These are phyloP conservation scores for Penicillium sp. DNA, from an alignment of 2,329 filamentous ascomycete genomes.

Conservation along the genomic window DNA sequence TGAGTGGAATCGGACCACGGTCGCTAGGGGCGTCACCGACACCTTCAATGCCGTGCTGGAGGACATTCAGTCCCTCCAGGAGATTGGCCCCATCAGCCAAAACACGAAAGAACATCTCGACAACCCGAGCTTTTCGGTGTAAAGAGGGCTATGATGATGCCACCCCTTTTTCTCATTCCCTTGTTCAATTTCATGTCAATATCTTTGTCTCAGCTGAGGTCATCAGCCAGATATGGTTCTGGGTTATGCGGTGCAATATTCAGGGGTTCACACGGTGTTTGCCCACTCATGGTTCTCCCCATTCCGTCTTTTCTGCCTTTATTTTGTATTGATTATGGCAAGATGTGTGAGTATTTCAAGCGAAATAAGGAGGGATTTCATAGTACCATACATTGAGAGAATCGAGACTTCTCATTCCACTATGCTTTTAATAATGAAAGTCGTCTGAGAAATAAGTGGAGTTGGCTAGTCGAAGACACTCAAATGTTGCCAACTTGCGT, in stretches of 20 bases:
- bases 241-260: slow-evolving; percentile 4
- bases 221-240: slow-evolving; percentile 3
- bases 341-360: slow-evolving; percentile 7
- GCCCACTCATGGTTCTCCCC: background rate
- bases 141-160: slow-evolving; percentile 4
- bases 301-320: slow-evolving; percentile 1
- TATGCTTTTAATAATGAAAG: background rate
- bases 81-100: slow-evolving; percentile 40
- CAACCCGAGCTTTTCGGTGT: slow-evolving; percentile 19
- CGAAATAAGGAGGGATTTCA: background rate
- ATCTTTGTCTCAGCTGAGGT: slow-evolving; percentile 13
- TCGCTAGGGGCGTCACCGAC: slow-evolving; percentile 63
- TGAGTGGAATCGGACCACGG: slow-evolving; percentile 80
- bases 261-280: slow-evolving; percentile 11
- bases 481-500: background rate
- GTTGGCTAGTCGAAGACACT: background rate
- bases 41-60: slow-evolving; percentile 71
- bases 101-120: slow-evolving; percentile 36
- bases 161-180: slow-evolving; percentile 16
- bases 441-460: background rate
- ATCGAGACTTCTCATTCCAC: background rate
- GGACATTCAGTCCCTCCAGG: slow-evolving; percentile 60
- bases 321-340: slow-evolving; percentile 1
- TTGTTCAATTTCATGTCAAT: slow-evolving; percentile 22
- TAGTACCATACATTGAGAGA: slow-evolving; percentile 1